Base-by-base conservation (phyloP, 306 rosid genomes). In the Lathyrus sativus region DNA sequence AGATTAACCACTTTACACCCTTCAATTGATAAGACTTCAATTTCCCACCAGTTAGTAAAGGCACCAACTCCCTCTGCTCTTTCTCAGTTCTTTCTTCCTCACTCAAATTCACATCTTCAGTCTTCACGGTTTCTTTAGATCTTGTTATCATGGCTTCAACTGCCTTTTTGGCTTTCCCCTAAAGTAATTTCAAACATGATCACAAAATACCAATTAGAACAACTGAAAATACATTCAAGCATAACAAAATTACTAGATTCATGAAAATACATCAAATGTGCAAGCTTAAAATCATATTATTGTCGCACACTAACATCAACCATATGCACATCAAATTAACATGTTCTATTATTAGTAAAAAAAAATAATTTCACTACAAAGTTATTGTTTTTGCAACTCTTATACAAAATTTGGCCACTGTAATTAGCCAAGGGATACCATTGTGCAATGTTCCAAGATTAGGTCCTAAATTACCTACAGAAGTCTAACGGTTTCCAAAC, bases 1-100 rank as follows among this genome's bases (percentile, higher is more conserved):
- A 90, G 74, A 90, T 95, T 85, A 95, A 80, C 99, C 97, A 90
- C 75, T 95, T 90, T 15, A 95, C 88, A 66, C 99, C 99, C 78
- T 95, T 95, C 61, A 95, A 75, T 75, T 90, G 99, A 83, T 88
- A 93, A 37, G 87, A 49, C 80, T 90, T 95, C 85, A 90, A 78
- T 59, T 78, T 81, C 31, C 99, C 99, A 75, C 99, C 97, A 26
- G 96, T 90, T 66, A 95, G 70, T 26, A 91, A 67, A 66, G 97
- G 99, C 76, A 95, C 79, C 57, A 90, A 89, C 76, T 90, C 97
- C 68, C 70, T 80, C 81, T 95, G 97, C 78, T 90, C 92, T 73
- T 88, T 90, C 65, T 78, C 91, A 67, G 69, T 54, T 73, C 80
- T 79, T 78, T 90, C 92, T 71, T 85, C 97, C 74, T 79, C 91